Percentiles rank a stretch among this genome's conserved stretches.
phyloP scores from a whole-genome alignment of 202 grass and related monocot species.

The Carex arenaria region DNA sequence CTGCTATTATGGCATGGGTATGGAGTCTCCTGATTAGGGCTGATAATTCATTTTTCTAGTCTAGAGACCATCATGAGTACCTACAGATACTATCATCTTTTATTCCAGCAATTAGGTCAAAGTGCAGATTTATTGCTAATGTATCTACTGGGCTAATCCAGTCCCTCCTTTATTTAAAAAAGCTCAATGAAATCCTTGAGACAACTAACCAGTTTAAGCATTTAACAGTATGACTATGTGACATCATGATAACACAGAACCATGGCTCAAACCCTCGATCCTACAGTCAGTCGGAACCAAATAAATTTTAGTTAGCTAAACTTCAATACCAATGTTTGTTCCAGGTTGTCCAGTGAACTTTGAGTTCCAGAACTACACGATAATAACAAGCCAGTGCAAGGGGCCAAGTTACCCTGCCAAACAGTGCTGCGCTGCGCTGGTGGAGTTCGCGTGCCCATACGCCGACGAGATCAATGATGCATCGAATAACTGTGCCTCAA shows the following conservation, averaged over 20 bases:
- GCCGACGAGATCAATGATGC: slow-evolving; percentile 53
- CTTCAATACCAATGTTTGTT: not conserved
- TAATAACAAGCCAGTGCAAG: slow-evolving; percentile 71
- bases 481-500: slow-evolving; percentile 47
- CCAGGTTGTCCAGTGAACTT: slow-evolving; percentile 78
- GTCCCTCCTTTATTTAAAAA: not conserved
- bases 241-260: not conserved
- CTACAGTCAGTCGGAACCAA: not conserved
- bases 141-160: not conserved
- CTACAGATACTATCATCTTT: not conserved
- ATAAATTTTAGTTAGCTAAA: slow-evolving; percentile 13
- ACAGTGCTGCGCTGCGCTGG: slow-evolving; percentile 59
- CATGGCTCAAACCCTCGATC: not conserved
- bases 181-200: not conserved
- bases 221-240: not conserved
- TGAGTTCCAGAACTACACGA: slow-evolving; percentile 70
- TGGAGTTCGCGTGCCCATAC: slow-evolving; percentile 69
- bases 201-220: not conserved
- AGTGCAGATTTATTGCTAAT: not conserved
- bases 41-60: not conserved
- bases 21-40: not conserved
- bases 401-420: slow-evolving; percentile 53
- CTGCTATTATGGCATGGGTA: not conserved
- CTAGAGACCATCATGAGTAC: not conserved
- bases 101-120: not conserved